Evolutionary conservation across 1,284 basidiomycete species (phyloP).

Genomic region (Cryptococcus wingfieldii): DNA sequence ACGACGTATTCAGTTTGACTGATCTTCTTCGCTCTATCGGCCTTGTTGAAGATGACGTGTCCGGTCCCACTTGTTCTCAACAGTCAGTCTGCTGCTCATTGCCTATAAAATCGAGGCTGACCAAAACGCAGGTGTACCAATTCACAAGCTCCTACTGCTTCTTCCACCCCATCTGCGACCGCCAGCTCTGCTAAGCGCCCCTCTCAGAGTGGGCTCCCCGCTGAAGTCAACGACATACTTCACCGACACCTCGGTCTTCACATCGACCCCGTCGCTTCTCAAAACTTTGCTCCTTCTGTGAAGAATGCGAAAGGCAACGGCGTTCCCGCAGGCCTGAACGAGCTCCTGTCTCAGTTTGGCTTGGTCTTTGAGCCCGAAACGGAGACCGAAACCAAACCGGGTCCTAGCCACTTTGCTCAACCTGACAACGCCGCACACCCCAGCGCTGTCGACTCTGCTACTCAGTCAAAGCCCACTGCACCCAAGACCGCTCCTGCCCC

Average conservation of each 20-base stretch:
- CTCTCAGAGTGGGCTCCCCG: too few species aligned
- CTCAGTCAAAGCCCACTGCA: neutral
- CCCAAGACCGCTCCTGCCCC: neutral
- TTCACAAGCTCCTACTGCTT: too few species aligned
- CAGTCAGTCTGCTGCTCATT: too few species aligned
- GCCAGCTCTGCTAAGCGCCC: too few species aligned
- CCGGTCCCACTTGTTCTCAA: too few species aligned
- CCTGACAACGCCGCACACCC: neutral
- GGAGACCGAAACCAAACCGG: neutral
- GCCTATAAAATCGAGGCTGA: too few species aligned
- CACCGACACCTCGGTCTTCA: slow-evolving; percentile 39
- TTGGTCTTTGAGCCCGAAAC: slow-evolving; percentile 39
- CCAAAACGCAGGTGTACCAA: too few species aligned
- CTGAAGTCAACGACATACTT: slow-evolving; percentile 36
- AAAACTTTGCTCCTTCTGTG: slow-evolving; percentile 4
- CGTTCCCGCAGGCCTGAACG: slow-evolving; percentile 36
- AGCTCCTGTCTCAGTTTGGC: slow-evolving; percentile 39
- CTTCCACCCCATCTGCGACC: too few species aligned
- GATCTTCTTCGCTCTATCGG: too few species aligned
- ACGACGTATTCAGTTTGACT: too few species aligned
- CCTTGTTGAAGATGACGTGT: too few species aligned
- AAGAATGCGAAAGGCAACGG: slow-evolving; percentile 11
- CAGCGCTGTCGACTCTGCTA: neutral
- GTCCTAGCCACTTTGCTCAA: too few species aligned
- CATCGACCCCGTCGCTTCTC: slow-evolving; percentile 16